Percentiles rank a stretch among this genome's conserved stretches.
Evolutionary conservation across 192 early-diverging fungal species (phyloP).

Genomic region (Umbelopsis sp.): DNA sequence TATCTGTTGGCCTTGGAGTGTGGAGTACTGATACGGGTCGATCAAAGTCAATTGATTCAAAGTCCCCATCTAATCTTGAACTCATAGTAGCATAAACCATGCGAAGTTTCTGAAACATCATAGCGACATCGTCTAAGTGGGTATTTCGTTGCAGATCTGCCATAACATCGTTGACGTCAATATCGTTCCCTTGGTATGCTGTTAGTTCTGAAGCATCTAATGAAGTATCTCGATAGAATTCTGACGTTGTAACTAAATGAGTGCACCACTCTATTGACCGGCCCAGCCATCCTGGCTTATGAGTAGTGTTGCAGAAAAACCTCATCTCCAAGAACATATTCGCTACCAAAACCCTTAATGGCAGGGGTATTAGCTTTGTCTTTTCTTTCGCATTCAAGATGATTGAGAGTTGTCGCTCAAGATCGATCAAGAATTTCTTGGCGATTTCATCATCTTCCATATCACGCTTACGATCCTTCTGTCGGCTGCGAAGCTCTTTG

Average conservation of each 20-base stretch:
- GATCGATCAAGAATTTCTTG: slow-evolving; percentile 60
- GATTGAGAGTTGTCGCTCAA: slow-evolving; percentile 53
- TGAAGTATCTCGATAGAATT: slow-evolving; percentile 12
- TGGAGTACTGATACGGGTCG: neutral
- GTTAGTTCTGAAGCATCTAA: slow-evolving; percentile 29
- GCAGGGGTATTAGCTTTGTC: slow-evolving; percentile 46
- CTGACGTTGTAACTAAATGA: slow-evolving; percentile 28
- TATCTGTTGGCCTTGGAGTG: neutral
- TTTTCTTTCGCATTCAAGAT: slow-evolving; percentile 55
- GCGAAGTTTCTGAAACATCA: slow-evolving; percentile 40
- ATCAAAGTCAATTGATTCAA: slow-evolving; percentile 5
- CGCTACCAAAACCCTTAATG: slow-evolving; percentile 51
- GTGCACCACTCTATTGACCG: slow-evolving; percentile 54
- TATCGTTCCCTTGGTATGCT: neutral
- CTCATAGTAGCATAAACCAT: slow-evolving; percentile 29
- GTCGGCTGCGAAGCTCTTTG: slow-evolving; percentile 34
- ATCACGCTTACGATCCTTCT: slow-evolving; percentile 40
- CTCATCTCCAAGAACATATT: slow-evolving; percentile 57
- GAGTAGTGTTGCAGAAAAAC: slow-evolving; percentile 58
- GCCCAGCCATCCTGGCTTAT: slow-evolving; percentile 55
- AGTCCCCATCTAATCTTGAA: neutral
- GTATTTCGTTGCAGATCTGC: neutral
- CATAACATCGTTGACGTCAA: neutral
- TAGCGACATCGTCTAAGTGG: slow-evolving; percentile 46
- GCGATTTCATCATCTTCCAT: slow-evolving; percentile 51